A percentile compares a stretch with the other conserved stretches of the same genome.
Evolutionary conservation across 2,329 filamentous ascomycete species (phyloP).

Genomic region (Alternaria ventricosa): DNA sequence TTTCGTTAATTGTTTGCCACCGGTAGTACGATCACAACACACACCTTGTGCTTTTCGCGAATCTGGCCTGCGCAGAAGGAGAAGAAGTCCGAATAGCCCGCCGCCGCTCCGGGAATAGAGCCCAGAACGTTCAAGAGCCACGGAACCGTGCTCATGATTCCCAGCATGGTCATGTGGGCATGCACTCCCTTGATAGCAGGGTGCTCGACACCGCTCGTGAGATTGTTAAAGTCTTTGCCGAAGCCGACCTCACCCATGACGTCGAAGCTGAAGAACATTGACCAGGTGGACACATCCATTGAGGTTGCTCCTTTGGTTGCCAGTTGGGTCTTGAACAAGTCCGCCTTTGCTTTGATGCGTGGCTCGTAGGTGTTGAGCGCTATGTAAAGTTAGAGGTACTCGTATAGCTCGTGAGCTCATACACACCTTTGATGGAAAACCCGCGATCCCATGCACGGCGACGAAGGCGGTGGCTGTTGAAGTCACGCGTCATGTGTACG

Average conservation of each 20-base stretch:
- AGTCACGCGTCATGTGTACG: slow-evolving; percentile 33
- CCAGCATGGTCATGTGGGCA: slow-evolving; percentile 44
- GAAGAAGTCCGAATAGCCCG: slow-evolving; percentile 40
- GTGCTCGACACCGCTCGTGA: slow-evolving; percentile 31
- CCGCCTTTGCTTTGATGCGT: slow-evolving; percentile 31
- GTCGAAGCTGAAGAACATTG: slow-evolving; percentile 38
- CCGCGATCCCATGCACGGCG: slow-evolving; percentile 38
- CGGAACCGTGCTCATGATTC: slow-evolving; percentile 42
- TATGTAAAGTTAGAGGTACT: slow-evolving; percentile 6
- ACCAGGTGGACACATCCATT: slow-evolving; percentile 34
- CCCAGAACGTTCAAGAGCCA: slow-evolving; percentile 46
- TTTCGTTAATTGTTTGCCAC: background rate
- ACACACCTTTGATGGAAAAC: slow-evolving; percentile 32
- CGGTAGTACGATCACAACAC: background rate
- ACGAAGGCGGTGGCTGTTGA: slow-evolving; percentile 24
- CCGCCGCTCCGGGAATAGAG: slow-evolving; percentile 38
- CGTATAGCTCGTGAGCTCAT: background rate
- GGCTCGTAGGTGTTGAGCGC: slow-evolving; percentile 34
- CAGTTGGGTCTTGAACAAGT: slow-evolving; percentile 27
- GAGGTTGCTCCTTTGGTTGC: slow-evolving; percentile 14
- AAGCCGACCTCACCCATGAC: slow-evolving; percentile 41
- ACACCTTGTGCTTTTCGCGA: slow-evolving; percentile 40
- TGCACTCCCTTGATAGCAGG: slow-evolving; percentile 47
- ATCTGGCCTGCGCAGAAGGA: slow-evolving; percentile 38
- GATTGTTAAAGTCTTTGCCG: slow-evolving; percentile 33